These are phyloP conservation scores for Cochliopodium minus DNA, from an alignment of 208 protist species.

Conservation along the genomic window DNA sequence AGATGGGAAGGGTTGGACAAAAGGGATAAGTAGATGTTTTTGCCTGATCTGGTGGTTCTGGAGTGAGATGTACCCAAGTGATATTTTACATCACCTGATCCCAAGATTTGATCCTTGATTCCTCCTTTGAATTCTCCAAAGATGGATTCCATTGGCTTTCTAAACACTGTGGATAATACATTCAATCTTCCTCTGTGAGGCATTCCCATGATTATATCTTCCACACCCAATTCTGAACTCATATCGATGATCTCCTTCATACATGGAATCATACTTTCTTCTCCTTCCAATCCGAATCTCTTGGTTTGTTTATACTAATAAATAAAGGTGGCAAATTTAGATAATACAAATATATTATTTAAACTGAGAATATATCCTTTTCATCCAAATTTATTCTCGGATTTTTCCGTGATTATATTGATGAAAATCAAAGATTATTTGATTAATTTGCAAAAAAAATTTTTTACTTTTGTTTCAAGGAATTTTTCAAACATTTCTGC, in stretches of 20 bases:
- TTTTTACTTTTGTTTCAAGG: slow-evolving; percentile 52
- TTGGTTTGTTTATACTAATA: slow-evolving; percentile 80
- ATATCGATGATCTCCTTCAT: slow-evolving; percentile 70
- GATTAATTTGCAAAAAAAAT: too few species aligned
- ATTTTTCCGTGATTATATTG: too few species aligned
- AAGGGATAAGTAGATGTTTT: slow-evolving; percentile 73
- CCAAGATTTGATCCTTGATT: slow-evolving; percentile 44
- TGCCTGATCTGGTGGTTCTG: slow-evolving; percentile 41
- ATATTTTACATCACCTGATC: slow-evolving; percentile 89
- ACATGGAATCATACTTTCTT: slow-evolving; percentile 78
- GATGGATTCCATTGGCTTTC: slow-evolving; percentile 74
- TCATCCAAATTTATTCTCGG: too few species aligned
- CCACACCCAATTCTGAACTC: slow-evolving; percentile 54
- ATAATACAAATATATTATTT: too few species aligned
- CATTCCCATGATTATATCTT: slow-evolving; percentile 88
- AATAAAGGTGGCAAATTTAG: too few species aligned
- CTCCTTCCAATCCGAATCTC: slow-evolving; percentile 85
- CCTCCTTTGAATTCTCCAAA: slow-evolving; percentile 68
- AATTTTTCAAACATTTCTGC: slow-evolving; percentile 76
- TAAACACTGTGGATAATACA: slow-evolving; percentile 82
- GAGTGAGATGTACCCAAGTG: slow-evolving; percentile 73
- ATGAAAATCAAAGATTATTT: too few species aligned
- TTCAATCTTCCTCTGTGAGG: slow-evolving; percentile 90
- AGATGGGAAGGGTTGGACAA: slow-evolving; percentile 94
- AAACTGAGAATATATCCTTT: too few species aligned